These are phyloP conservation scores for Lentinus brumalis DNA, from an alignment of 768 basidiomycete genomes.

Conservation along the genomic window DNA sequence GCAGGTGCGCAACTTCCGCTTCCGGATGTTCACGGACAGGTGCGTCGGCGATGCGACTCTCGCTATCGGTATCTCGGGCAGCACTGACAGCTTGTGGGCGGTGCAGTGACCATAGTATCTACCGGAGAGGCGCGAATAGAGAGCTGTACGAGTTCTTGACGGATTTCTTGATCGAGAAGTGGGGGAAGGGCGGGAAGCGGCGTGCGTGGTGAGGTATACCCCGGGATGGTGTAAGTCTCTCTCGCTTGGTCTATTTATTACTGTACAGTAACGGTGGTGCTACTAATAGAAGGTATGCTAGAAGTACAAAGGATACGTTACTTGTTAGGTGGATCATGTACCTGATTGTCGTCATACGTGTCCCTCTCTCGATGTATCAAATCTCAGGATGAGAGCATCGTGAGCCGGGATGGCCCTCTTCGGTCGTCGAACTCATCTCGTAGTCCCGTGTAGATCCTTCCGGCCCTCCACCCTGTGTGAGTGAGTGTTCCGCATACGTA, in stretches of 20 bases:
- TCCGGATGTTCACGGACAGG: slow-evolving; percentile 98
- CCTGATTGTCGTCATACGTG: too few species aligned
- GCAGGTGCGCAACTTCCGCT: slow-evolving; percentile 73
- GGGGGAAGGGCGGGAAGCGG: slow-evolving; percentile 80
- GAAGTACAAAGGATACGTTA: not conserved
- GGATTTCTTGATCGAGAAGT: slow-evolving; percentile 84
- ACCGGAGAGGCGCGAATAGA: slow-evolving; percentile 70
- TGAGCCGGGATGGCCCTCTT: too few species aligned
- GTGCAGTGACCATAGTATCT: slow-evolving; percentile 78
- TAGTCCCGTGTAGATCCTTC: too few species aligned
- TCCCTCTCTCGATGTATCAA: too few species aligned
- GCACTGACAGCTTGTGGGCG: not conserved
- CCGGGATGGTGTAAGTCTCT: not conserved
- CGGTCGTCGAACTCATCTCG: too few species aligned
- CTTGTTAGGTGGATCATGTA: not conserved
- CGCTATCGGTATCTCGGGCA: not conserved
- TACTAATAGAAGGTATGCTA: not conserved
- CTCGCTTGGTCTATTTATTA: not conserved
- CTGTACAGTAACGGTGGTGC: not conserved
- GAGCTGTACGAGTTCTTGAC: slow-evolving; percentile 90
- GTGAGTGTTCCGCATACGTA: too few species aligned
- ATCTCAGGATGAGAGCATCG: too few species aligned
- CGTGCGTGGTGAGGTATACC: slow-evolving; percentile 52
- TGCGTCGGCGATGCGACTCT: slow-evolving; percentile 35
- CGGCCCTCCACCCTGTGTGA: too few species aligned